Percentiles rank a stretch among this genome's conserved stretches.
Evolutionary conservation across 1,284 basidiomycete genomes (phyloP).

Genomic region (Fistulinella cinereoalba): DNA sequence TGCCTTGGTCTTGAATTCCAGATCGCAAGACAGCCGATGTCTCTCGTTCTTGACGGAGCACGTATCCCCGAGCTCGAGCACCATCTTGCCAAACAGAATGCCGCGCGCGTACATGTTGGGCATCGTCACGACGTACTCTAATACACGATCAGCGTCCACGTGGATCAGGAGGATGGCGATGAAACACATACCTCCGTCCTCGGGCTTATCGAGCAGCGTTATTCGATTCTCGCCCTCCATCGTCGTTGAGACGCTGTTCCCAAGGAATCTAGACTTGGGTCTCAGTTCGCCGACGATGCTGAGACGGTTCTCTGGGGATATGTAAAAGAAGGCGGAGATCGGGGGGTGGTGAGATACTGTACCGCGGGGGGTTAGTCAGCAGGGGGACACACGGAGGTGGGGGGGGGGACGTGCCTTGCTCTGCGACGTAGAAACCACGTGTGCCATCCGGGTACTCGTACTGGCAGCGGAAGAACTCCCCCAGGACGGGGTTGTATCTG

Average conservation of each 20-base stretch:
- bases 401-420: slow-evolving; percentile 70
- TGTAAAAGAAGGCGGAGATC: slow-evolving; percentile 95
- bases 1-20: slow-evolving; percentile 99
- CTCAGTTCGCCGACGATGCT: slow-evolving; percentile 89
- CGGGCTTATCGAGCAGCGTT: slow-evolving; percentile 72
- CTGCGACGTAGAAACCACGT: slow-evolving; percentile 94
- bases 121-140: slow-evolving; percentile 88
- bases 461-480: slow-evolving; percentile 96
- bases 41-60: slow-evolving; percentile 84
- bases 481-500: slow-evolving; percentile 95
- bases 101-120: slow-evolving; percentile 98
- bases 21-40: slow-evolving; percentile 73
- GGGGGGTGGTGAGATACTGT: slow-evolving; percentile 90
- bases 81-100: slow-evolving; percentile 98
- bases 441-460: slow-evolving; percentile 93
- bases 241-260: slow-evolving; percentile 91
- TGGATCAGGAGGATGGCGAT: slow-evolving; percentile 3
- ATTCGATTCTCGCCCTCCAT: slow-evolving; percentile 98
- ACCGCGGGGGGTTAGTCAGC: slow-evolving; percentile 8
- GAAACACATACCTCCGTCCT: slow-evolving; percentile 72
- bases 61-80: slow-evolving; percentile 91
- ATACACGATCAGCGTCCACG: slow-evolving; percentile 1
- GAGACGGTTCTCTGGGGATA: slow-evolving; percentile 86
- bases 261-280: slow-evolving; percentile 95
- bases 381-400: not conserved